phyloP scores from a whole-genome alignment of 768 basidiomycete species.

The Leccinum obscurum region DNA sequence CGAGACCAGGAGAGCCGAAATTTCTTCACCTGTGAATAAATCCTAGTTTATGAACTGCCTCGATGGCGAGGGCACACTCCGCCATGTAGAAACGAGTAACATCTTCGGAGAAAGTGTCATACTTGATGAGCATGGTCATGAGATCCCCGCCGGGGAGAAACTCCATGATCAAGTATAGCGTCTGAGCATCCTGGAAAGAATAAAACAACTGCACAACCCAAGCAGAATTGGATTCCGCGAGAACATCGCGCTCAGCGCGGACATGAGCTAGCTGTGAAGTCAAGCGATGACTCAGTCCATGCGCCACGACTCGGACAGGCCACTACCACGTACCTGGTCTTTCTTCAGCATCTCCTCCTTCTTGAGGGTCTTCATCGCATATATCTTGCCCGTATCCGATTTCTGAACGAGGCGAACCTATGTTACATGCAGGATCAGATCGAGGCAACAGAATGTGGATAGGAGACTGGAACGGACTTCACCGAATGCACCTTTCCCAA shows the following conservation, averaged over 20 bases:
- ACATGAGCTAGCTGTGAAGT: constrained; percentile 86
- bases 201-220: constrained; percentile 98
- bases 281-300: constrained; percentile 5
- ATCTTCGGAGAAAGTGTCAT: constrained; percentile 98
- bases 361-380: constrained; percentile 97
- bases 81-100: constrained; percentile 98
- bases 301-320: background rate
- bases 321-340: constrained; percentile 70
- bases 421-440: constrained; percentile 2
- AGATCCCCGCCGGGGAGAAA: constrained; percentile 97
- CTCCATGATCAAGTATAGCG: constrained; percentile 98
- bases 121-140: constrained; percentile 99
- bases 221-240: constrained; percentile 91
- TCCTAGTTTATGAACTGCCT: constrained; percentile 94
- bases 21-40: constrained; percentile 91
- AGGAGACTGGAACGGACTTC: constrained; percentile 56
- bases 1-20: background rate
- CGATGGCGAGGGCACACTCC: constrained; percentile 97
- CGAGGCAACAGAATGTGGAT: background rate
- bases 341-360: constrained; percentile 99
- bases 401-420: constrained; percentile 94
- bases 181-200: constrained; percentile 94
- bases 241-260: constrained; percentile 93
- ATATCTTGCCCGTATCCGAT: constrained; percentile 94
- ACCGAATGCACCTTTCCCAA: constrained; percentile 98